Evolutionary conservation across 257 asterid genomes (phyloP).

Genomic region (Solanum tacnaense): DNA sequence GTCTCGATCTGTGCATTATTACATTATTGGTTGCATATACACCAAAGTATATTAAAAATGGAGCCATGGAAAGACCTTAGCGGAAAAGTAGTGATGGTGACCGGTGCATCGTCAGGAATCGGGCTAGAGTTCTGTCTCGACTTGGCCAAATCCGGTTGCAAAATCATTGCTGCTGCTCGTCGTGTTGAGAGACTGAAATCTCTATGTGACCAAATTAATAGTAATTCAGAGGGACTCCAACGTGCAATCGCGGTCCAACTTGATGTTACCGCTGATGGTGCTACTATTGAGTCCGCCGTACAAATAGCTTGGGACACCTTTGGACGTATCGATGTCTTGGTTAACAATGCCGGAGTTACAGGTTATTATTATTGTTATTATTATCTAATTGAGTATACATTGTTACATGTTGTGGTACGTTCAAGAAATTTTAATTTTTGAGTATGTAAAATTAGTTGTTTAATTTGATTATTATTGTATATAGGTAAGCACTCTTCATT

Average conservation of each 20-base stretch:
- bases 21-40: not conserved
- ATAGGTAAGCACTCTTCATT: too few relatives aligned
- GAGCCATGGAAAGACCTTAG: not conserved
- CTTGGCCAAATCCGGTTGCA: not conserved
- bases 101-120: not conserved
- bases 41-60: not conserved
- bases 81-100: not conserved
- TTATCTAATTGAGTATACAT: too few relatives aligned
- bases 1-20: too few relatives aligned
- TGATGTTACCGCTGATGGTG: slow-evolving; percentile 24
- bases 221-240: not conserved
- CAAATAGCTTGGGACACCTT: slow-evolving; percentile 33
- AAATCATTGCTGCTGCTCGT: not conserved
- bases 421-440: too few relatives aligned
- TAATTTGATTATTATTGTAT: too few relatives aligned
- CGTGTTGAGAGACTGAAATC: not conserved
- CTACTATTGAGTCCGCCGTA: slow-evolving; percentile 22
- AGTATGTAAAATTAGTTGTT: too few relatives aligned
- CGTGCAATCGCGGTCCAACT: slow-evolving; percentile 40
- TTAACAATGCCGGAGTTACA: not conserved
- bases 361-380: not conserved
- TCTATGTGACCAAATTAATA: not conserved
- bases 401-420: too few relatives aligned
- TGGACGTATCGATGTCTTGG: not conserved
- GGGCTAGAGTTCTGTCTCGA: not conserved